Evolutionary conservation across 129 eudicot species (phyloP), one percentile per base, ranked within the genome.

Genomic region (Lactuca sativa): DNA sequence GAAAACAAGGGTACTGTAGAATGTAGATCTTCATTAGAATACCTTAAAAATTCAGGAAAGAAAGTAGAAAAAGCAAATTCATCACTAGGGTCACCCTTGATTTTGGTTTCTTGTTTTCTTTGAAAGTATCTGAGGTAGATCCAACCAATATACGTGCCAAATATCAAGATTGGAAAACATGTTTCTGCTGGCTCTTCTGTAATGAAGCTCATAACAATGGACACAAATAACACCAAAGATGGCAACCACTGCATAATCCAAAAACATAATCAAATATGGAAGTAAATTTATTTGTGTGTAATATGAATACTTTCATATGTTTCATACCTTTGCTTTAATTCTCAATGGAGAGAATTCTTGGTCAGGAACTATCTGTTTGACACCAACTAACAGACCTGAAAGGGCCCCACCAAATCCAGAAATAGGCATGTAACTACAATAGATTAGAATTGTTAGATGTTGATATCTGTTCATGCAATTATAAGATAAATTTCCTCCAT

Each of bases 371-470:
- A 90, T 85, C 75, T 90, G 95, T 69, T 87, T 90, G 66, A 90
- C 67, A 56, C 97, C 97, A 65, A 90, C 97, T 38, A 90, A 81
- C 63, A 90, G 81, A 47, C 95, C 97, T 43, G 72, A 81, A 74
- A 90, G 95, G 68, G 83, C 86, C 70, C 95, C 97, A 59, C 89
- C 89, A 83, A 87, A 90, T 16, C 97, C 97, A 57, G 95, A 90
- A 56, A 90, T 66, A 55, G 97, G 97, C 95, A 81, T 71, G 77
- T 90, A 90, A 60, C 97, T 87, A 53, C 76, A 70, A 11, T 30
- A 59, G 59, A 44, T 49, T 56, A 71, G 64, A 64, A 40, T 31
- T 36, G 62, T 18, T 55, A 32, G 6, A 61, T 15, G 38, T 52
- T 52, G 41, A 18, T 37, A 43, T 9, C 15, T 47, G 13, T 9